These are phyloP conservation scores for Gossypioides kirkii DNA, from an alignment of 345 rosid genomes.

Conservation along the genomic window DNA sequence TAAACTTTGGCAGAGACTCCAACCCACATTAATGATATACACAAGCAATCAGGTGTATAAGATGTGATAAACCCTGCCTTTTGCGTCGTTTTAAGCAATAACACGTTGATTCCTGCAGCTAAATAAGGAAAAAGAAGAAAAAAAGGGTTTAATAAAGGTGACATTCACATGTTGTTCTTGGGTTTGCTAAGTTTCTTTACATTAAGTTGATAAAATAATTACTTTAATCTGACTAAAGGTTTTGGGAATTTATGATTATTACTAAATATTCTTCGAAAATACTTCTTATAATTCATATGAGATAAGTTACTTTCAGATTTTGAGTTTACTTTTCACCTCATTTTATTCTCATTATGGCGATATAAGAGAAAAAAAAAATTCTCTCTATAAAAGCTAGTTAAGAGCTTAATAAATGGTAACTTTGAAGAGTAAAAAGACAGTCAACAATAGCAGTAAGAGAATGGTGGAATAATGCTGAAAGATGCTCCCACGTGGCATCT, in stretches of 20 bases:
- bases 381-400: no score
- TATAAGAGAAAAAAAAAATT: no score
- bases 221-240: background rate
- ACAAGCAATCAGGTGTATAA: background rate
- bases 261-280: background rate
- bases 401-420: background rate
- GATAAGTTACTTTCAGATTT: no score
- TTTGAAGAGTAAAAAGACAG: no score
- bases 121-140: background rate
- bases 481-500: conserved; percentile 14
- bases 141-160: background rate
- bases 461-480: background rate
- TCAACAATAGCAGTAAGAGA: background rate
- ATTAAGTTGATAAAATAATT: background rate
- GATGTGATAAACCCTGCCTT: background rate
- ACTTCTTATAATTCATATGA: background rate
- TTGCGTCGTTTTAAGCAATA: background rate
- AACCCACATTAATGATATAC: background rate
- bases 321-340: no score
- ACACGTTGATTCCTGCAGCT: background rate
- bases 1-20: background rate
- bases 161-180: background rate
- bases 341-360: no score
- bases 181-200: background rate
- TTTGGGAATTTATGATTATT: background rate